Base-by-base conservation (phyloP, 2,329 filamentous ascomycete species). In the Thielaviopsis musarum region DNA sequence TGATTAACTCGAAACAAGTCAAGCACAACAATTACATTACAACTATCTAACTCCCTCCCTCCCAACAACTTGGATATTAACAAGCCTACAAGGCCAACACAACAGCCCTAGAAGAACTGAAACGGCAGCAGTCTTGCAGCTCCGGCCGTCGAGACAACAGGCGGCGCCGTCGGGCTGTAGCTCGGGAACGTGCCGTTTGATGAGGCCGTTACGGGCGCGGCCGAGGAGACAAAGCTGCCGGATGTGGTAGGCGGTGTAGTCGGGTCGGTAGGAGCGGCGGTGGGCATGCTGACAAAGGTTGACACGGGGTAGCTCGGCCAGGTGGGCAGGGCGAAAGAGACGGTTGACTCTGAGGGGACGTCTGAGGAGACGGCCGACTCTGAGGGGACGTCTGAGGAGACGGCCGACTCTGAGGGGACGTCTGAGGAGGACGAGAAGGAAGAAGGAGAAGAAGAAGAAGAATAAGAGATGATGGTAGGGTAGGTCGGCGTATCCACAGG, bases 51-150 rank as follows among this genome's bases (percentile, higher is more conserved):
- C 38, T 15, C 30, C n/a, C 30, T 26, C 45, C 28, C 21, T n/a
- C 21, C 19, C 34, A 54, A 48, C 21, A 58, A 52, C 49, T 30
- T 17, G 12, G 1, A 38, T 53, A 26, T 26, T 26, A 3, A 26
- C 6, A 45, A 51, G 38, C 22, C 41, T n/a, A 22, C 30, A 45
- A 13, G 30, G 30, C 30, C 30, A 34, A 9, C 30, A 34, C 6
- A 7, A 34, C 30, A 34, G 17, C 19, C 45, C 30, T 51, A 56
- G 54, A 56, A 56, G 24, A 56, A 56, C 21, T 30, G 54, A 22
- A 56, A 56, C 3, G 54, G 54, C 30, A 52, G 38, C 22, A 54
- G 30, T 58, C 59, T 54, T 13, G 59, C 59, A 21, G 59, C 59
- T 1, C 55, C 59, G 54, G 59, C 59, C 22, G 59, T 61, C 5